These are phyloP conservation scores for Flaveria brownii DNA, from an alignment of 129 eudicot genomes.

Conservation along the genomic window DNA sequence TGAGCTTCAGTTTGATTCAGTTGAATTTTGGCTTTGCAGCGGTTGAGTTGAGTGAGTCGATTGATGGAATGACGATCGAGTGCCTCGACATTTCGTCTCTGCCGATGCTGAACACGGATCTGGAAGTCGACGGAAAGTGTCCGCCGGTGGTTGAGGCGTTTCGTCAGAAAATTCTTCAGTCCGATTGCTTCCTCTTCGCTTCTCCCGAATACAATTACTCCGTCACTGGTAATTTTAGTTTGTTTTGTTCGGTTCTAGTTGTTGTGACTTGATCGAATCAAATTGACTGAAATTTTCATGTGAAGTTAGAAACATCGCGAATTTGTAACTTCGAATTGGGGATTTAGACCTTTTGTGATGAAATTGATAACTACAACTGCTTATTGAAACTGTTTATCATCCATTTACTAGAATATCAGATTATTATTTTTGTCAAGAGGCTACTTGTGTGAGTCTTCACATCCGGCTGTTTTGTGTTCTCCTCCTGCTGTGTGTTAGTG, in stretches of 20 bases:
- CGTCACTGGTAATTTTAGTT: slow-evolving; percentile 50
- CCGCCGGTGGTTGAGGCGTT: slow-evolving; percentile 80
- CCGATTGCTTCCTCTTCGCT: slow-evolving; percentile 74
- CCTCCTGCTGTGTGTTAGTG: not conserved
- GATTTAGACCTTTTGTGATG: not conserved
- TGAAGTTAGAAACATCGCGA: not conserved
- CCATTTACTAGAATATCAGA: not conserved
- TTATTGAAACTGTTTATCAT: not conserved
- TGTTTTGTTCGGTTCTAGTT: slow-evolving; percentile 3
- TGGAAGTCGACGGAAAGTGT: slow-evolving; percentile 62
- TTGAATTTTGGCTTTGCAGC: slow-evolving; percentile 17
- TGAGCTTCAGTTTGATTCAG: not conserved
- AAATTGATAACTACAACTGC: not conserved
- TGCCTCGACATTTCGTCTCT: slow-evolving; percentile 62
- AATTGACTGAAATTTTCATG: not conserved
- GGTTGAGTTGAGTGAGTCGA: slow-evolving; percentile 38
- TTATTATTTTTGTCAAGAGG: not conserved
- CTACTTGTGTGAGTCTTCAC: not conserved
- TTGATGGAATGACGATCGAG: slow-evolving; percentile 64
- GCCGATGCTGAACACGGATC: slow-evolving; percentile 87
- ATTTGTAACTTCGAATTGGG: not conserved
- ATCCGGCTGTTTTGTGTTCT: not conserved
- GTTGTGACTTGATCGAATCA: not conserved
- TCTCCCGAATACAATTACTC: slow-evolving; percentile 94
- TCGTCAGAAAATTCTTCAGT: slow-evolving; percentile 63